Conservation (phyloP, 2,329 filamentous ascomycete genomes). For the Calonectria henricotiae region DNA sequence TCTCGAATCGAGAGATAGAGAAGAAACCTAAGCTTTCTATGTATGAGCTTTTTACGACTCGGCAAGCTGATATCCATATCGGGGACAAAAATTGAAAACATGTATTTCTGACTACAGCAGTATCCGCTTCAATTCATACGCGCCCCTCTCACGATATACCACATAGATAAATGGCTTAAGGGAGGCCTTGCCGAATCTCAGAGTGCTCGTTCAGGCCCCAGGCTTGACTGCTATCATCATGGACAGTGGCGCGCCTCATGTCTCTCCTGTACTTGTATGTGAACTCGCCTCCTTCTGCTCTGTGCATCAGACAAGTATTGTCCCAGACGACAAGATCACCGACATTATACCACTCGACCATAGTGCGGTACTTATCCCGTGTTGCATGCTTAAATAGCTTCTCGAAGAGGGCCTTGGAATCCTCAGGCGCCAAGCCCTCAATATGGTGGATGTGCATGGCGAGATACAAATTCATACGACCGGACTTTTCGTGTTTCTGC, state of each 20-base stretch:
- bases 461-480: conserved; percentile 11
- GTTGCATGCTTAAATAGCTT: conserved; percentile 66
- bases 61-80: no score
- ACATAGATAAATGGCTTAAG: not conserved
- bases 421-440: not conserved
- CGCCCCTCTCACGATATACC: no score
- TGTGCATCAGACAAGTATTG: conserved; percentile 72
- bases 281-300: conserved; percentile 66
- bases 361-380: conserved; percentile 64
- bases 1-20: no score
- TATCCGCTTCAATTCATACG: not conserved
- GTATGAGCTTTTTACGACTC: not conserved
- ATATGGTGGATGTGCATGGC: conserved; percentile 15
- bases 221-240: conserved; percentile 61
- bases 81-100: no score
- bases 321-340: conserved; percentile 74
- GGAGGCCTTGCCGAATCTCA: conserved; percentile 19
- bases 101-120: not conserved
- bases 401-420: conserved; percentile 32
- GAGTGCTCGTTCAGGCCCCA: conserved; percentile 59
- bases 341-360: conserved; percentile 65
- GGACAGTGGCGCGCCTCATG: conserved; percentile 72
- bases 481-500: conserved; percentile 9
- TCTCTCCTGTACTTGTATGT: conserved; percentile 67
- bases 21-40: no score